Base-by-base conservation (phyloP, 1,284 basidiomycete genomes). In the Vanrija humicola region DNA sequence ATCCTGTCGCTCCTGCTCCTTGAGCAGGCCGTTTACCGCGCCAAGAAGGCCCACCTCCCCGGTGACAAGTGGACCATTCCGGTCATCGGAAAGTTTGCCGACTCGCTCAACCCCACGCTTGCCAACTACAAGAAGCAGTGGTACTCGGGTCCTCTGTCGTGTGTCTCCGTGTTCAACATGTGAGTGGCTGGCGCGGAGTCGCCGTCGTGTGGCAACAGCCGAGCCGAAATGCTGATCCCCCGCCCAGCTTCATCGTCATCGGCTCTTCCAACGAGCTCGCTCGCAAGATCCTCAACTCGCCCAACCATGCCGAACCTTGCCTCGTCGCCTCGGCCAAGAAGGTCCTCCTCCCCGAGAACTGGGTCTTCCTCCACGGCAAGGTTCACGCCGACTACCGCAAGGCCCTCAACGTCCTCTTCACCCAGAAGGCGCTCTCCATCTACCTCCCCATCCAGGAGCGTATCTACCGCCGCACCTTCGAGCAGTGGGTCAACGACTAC, bases 331-430 rank as follows among this genome's bases (percentile, higher is more conserved):
- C 91, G 9, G 96, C 92, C 51, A 97, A 97, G 78, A 82, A 88
- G 64, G 82, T 98, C 52, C 82, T 98, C 42, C 81, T 83, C 58
- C 82, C 88, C 1, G 89, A 96, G 58, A 98, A 98, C 80, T 98
- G 96, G 94, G 95, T 98, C 9, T 98, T 98, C 81, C 81, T 98
- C 46, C 94, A 86, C 64, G 95, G 95, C 56, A 98, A 94, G 79
- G 82, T 80, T 1, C 95, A 98, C 74, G 86, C 94, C 60, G 92
- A 96, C 52, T 98, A 96, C 78, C 89, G 96, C 64, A 89, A 88
- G 65, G 87, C 89, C 26, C 79, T 98, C 52, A 97, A 97, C 77
- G 81, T 84, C 38, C 83, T 98, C 50, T 98, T 98, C 80, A 98
- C 96, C 23, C 89, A 90, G 73, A 89, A 90, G 74, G 90, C 93